Evolutionary conservation across 495 filamentous ascomycete species (phyloP).

Genomic region (Tuber brumale): DNA sequence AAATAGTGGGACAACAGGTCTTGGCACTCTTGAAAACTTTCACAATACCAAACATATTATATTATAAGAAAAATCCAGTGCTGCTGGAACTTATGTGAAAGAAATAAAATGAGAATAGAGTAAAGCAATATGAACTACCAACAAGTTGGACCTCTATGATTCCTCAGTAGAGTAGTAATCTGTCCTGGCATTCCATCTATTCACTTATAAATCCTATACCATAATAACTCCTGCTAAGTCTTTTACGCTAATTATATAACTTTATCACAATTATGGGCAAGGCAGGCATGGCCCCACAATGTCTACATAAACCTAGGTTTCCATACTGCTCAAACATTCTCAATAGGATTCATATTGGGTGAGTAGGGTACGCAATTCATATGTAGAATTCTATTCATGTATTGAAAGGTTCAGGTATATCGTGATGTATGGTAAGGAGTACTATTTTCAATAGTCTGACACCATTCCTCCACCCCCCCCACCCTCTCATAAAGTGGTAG

Average conservation of each 20-base stretch:
- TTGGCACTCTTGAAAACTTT: neutral
- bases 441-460: constrained; percentile 9
- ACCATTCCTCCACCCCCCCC: constrained; percentile 2
- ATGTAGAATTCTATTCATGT: neutral
- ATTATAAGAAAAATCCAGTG: neutral
- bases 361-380: constrained; percentile 7
- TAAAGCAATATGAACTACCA: too few species aligned
- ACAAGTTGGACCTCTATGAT: too few species aligned
- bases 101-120: too few species aligned
- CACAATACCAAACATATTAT: neutral
- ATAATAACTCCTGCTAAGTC: constrained; percentile 11
- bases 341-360: constrained; percentile 10
- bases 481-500: neutral
- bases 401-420: neutral
- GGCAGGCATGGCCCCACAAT: neutral
- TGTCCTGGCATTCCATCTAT: constrained; percentile 16
- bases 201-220: constrained; percentile 8
- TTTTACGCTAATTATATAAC: constrained; percentile 10
- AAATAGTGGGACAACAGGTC: neutral
- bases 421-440: neutral
- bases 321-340: constrained; percentile 10
- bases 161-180: too few species aligned
- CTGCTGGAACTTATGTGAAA: too few species aligned
- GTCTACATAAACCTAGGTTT: constrained; percentile 2
- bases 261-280: neutral